Evolutionary conservation across 2,329 filamentous ascomycete species (phyloP), one percentile per base, ranked within the genome.

Genomic region (Stylonectria norvegica): DNA sequence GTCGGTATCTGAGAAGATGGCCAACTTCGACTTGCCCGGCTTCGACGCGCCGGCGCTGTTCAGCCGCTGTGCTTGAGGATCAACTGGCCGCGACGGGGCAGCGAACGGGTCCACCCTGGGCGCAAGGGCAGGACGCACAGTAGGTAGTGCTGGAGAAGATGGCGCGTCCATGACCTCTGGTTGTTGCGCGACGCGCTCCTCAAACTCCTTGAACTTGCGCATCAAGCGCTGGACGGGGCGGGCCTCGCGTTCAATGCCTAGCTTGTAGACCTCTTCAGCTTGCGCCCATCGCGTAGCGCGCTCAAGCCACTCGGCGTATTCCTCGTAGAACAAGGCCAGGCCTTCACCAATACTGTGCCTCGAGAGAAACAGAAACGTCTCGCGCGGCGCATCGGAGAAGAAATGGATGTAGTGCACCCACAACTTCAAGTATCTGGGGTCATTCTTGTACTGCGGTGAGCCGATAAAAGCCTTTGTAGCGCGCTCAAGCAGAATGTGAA

Each of bases 341-440:
- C 76, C 73, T 58, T 96, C 89, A 45, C 91, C 93, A 45, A 98
- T 88, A 48, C 76, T 77, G 60, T 98, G 89, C 36, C 90, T 85
- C 10, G 91, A 85, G 23, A 98, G 75, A 60, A 94, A 98, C 33
- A 93, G 81, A 61, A 90, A 98, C 0, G 86, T 89, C 66, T 98
- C 93, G 37, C 91, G 83, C 2, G 91, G 90, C n/a, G 88, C 75
- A 61, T 97, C 93, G 4, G 88, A 86, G 67, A 97, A 97, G 55
- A 96, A 80, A 36, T 85, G 78, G 57, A 97, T 94, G 65, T 97
- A 98, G 58, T 90, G 83, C 20, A 97, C 73, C 93, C 93, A 98
- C 36, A 98, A 65, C 63, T 88, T 91, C 41, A 98, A 69, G 62
- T 98, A 98, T 55, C 93, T 78, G 3, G 89, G 88, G 60, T 98